These are phyloP conservation scores for Selaginella tamariscina DNA, from an alignment of 75 land plant genomes.

Conservation along the genomic window DNA sequence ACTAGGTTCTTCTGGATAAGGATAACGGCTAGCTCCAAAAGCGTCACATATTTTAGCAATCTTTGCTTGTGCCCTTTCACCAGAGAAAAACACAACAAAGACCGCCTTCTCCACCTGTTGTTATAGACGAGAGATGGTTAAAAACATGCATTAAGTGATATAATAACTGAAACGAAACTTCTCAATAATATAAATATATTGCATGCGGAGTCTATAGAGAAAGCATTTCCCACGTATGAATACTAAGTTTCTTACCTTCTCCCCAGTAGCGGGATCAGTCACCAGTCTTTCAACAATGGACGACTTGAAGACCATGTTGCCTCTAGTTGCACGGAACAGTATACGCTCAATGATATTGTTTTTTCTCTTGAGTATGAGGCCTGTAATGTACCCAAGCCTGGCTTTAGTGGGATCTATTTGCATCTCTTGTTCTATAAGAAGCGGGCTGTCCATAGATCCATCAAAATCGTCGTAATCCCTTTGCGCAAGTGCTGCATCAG, in stretches of 20 bases:
- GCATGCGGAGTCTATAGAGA: neutral
- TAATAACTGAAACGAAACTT: too few species aligned
- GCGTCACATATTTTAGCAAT: constrained; percentile 87
- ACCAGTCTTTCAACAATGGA: constrained; percentile 66
- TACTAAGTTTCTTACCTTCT: constrained; percentile 80
- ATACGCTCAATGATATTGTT: constrained; percentile 73
- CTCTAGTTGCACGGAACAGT: constrained; percentile 94
- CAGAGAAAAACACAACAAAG: constrained; percentile 91
- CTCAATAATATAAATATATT: too few species aligned
- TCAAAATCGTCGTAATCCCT: constrained; percentile 10
- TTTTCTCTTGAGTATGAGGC: constrained; percentile 64
- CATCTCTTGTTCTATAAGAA: constrained; percentile 41
- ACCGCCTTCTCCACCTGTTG: constrained; percentile 71
- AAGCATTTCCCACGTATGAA: neutral
- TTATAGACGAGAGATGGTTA: neutral
- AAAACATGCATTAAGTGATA: neutral
- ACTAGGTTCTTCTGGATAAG: constrained; percentile 73
- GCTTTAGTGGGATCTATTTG: constrained; percentile 45
- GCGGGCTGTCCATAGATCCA: constrained; percentile 4
- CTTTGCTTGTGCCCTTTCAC: constrained; percentile 74
- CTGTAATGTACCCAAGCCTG: constrained; percentile 75
- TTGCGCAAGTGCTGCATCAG: neutral
- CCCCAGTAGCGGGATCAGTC: constrained; percentile 61
- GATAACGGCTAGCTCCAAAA: constrained; percentile 96
- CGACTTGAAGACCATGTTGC: constrained; percentile 86